phyloP scores from a whole-genome alignment of 1,139 yeast species.

The Protomyces inouyei region DNA sequence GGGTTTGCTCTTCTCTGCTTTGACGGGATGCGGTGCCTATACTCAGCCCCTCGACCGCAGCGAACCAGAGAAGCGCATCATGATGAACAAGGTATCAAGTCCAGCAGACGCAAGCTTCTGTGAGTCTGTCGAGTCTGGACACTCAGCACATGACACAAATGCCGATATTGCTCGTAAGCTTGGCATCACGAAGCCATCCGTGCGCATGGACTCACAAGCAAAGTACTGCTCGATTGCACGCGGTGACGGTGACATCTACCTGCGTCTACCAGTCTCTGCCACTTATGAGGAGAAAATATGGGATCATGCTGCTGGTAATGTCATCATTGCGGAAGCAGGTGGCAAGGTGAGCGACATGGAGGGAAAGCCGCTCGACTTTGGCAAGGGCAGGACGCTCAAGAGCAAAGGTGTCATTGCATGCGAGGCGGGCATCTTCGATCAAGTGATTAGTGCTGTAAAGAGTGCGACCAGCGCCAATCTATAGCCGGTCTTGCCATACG shows the following conservation, averaged over 20 bases:
- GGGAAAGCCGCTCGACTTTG: constrained; percentile 70
- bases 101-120: constrained; percentile 60
- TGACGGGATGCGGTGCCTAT: constrained; percentile 67
- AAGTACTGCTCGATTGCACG: constrained; percentile 86
- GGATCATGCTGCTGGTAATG: constrained; percentile 98
- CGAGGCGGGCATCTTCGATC: constrained; percentile 20
- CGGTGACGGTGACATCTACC: constrained; percentile 88
- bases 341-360: constrained; percentile 81
- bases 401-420: constrained; percentile 87
- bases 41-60: constrained; percentile 25
- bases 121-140: constrained; percentile 96
- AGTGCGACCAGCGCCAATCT: constrained; percentile 6
- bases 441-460: constrained; percentile 22
- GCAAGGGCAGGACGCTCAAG: constrained; percentile 72
- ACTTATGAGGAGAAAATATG: constrained; percentile 88
- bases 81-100: constrained; percentile 37
- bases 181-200: constrained; percentile 55
- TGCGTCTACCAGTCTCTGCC: constrained; percentile 74
- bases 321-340: constrained; percentile 82
- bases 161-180: constrained; percentile 60
- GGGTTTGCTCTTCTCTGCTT: constrained; percentile 76
- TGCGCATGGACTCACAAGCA: constrained; percentile 82
- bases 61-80: constrained; percentile 34
- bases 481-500: neutral
- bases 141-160: constrained; percentile 89